Base-by-base conservation (phyloP, 495 filamentous ascomycete genomes). In the Bacidia rubella region DNA sequence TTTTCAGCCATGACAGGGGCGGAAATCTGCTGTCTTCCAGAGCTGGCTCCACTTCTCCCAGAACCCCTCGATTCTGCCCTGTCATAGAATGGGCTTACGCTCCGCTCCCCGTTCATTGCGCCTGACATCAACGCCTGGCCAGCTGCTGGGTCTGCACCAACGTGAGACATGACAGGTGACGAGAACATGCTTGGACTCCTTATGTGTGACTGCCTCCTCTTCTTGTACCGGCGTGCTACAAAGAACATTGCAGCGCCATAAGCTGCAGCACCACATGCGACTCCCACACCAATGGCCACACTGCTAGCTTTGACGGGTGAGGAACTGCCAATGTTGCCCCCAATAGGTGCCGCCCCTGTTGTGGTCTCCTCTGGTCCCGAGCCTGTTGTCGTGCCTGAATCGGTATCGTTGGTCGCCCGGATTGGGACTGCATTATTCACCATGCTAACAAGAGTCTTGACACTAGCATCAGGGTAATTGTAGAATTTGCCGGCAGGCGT, bases 171-270 rank as follows among this genome's bases (percentile, higher is more conserved):
- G 15, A 73, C 70, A 23, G 68, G 62, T 29, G 68, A 67, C 52
- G 60, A 71, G 52, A 69, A 69, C 60, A 87, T 66, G 32, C 84
- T 88, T 71, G 77, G 83, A 47, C 82, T 76, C 47, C 93, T 84
- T 55, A 79, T 76, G 68, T 97, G 92, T 53, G 79, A 68, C 63
- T 82, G 77, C 70, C 81, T 85, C 71, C 82, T 83, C 70, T 83
- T 84, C 74, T 87, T 89, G 77, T 97, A 98, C 54, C 92, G 76
- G 43, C 93, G 79, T 22, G 92, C 92, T 57, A 97, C 78, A 64
- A 90, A 84, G 69, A 97, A 93, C 92, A 98, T 97, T 65, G 87
- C 93, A n/a, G 86, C 90, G 63, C 90, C 93, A 60, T 98, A 98
- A n/a, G 82, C 85, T 43, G 82, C 81, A 15, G 87, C 87, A 61